phyloP scores from a whole-genome alignment of 345 rosid species.

The Moricandia arvensis region DNA sequence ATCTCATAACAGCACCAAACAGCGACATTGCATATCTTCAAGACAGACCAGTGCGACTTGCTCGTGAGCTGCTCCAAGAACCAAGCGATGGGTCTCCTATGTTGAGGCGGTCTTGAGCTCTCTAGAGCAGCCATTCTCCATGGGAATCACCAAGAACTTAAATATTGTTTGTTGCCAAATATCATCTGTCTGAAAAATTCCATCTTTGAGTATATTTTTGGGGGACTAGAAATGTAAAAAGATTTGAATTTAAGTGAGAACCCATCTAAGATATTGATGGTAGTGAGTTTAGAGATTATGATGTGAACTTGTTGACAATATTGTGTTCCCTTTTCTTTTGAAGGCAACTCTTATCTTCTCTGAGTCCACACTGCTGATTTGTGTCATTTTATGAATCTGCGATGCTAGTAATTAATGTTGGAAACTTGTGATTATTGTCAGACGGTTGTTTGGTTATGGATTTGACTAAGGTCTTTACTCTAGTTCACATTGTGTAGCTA shows the following conservation, averaged over 20 bases:
- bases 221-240: constrained; percentile 26
- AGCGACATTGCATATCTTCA: constrained; percentile 64
- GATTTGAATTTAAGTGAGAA: constrained; percentile 9
- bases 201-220: constrained; percentile 23
- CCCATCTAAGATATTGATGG: constrained; percentile 4
- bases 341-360: background rate
- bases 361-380: constrained; percentile 12
- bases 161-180: background rate
- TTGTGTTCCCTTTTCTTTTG: background rate
- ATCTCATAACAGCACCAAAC: constrained; percentile 62
- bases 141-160: background rate
- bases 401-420: background rate
- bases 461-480: background rate
- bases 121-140: background rate
- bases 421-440: background rate
- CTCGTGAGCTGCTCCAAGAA: constrained; percentile 46
- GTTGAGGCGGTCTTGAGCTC: constrained; percentile 33
- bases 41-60: constrained; percentile 66
- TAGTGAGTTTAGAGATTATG: constrained; percentile 17
- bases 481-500: constrained; percentile 21
- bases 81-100: constrained; percentile 23
- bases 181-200: constrained; percentile 7
- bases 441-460: constrained; percentile 31
- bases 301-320: constrained; percentile 23
- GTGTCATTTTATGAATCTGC: constrained; percentile 7